Base-by-base conservation (phyloP, 2,329 filamentous ascomycete genomes). In the Phaeosphaeriaceae sp. region DNA sequence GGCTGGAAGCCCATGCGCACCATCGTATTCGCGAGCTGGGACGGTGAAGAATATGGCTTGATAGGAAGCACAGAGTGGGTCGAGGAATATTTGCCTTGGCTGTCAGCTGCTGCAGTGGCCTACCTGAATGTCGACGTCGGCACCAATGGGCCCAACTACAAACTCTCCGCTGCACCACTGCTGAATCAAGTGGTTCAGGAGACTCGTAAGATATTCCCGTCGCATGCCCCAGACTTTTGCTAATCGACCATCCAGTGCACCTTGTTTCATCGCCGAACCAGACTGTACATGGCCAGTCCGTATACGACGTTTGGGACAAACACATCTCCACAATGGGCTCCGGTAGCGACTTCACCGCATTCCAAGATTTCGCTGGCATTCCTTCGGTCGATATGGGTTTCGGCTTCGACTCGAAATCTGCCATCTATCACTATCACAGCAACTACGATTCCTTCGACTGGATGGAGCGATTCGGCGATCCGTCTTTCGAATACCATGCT, bases 61-160 rank as follows among this genome's bases (percentile, higher is more conserved):
- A 78, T 97, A 15, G 93, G 93, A 4, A 92, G 89, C 53, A 96
- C 93, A 0, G 93, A 97, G 73, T 97, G 93, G 92, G 92, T 97
- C 0, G 93, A 97, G 73, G 92, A 97, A 65, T 92, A 91, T 68
- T 78, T 96, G 0, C 89, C 91, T 0, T 96, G 92, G 92, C 84
- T 97, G 13, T 83, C 84, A 2, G 83, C 83, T 3, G 84, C 90
- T 42, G 90, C 88, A 56, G 85, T 97, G 17, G 92, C 92, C 10
- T 96, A 96, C 71, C 78, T 97, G 62, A 96, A 97, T 75, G 87
- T 96, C 55, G 93, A 97, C 67, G 88, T 92, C 6, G 91, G 89
- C 27, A 85, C 89, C 3, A 74, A 81, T 5, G 91, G 92, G 0
- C 84, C 86, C 0, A 56, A 82, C n/a, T 92, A 95, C 70, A 68